Conservation (phyloP, 2,329 filamentous ascomycete species). For the Aphanocladium album region DNA sequence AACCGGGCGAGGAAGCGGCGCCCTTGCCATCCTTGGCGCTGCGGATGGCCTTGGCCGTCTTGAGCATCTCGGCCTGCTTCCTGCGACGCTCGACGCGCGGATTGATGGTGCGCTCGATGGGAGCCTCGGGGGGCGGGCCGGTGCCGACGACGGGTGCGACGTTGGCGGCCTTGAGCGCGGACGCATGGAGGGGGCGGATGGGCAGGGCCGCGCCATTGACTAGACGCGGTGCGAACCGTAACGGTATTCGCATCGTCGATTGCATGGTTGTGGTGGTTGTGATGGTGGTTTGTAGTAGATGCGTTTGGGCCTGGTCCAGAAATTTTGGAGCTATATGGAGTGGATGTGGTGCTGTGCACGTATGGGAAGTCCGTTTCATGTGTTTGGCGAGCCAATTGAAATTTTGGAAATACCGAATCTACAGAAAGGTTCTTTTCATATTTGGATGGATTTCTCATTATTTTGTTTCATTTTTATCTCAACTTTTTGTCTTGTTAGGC, state of each 20-base stretch:
- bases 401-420: too few species aligned
- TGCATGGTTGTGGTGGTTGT: conserved; percentile 33
- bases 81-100: conserved; percentile 45
- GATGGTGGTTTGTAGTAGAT: conserved; percentile 12
- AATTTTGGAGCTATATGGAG: conserved; percentile 13
- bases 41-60: conserved; percentile 45
- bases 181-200: conserved; percentile 29
- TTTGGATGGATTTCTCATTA: too few species aligned
- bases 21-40: conserved; percentile 27
- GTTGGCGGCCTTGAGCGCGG: conserved; percentile 34
- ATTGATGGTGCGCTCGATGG: conserved; percentile 35
- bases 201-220: conserved; percentile 14
- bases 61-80: conserved; percentile 51
- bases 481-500: too few species aligned
- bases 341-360: background rate
- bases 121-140: conserved; percentile 55
- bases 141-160: conserved; percentile 50
- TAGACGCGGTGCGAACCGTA: conserved; percentile 29
- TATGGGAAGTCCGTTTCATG: too few species aligned
- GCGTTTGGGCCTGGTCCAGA: conserved; percentile 1
- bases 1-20: background rate
- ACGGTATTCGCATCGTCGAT: conserved; percentile 32
- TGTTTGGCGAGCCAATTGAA: background rate
- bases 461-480: background rate
- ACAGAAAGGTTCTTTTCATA: too few species aligned